A percentile compares a stretch with the other conserved stretches of the same genome.
Conservation (phyloP, 2,329 filamentous ascomycete genomes). For the Ceratocystis ficicola region DNA sequence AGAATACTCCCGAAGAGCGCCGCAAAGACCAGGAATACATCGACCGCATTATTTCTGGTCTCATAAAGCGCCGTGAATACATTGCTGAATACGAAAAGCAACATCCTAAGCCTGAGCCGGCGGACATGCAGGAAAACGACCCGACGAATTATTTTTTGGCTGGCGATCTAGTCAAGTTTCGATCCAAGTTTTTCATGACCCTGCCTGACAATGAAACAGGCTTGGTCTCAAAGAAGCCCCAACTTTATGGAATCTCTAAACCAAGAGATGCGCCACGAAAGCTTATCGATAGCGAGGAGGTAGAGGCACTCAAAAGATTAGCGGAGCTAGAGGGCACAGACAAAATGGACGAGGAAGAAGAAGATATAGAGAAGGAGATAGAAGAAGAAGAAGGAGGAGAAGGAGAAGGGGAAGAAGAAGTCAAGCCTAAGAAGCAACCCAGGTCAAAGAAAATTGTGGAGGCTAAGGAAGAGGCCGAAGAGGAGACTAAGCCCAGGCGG, state of each 20-base stretch:
- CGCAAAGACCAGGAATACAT: constrained; percentile 11
- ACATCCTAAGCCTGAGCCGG: background rate
- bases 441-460: background rate
- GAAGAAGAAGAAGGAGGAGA: background rate
- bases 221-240: background rate
- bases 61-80: background rate
- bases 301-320: background rate
- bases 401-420: background rate
- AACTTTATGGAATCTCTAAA: constrained; percentile 13
- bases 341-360: background rate
- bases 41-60: constrained; percentile 7
- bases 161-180: constrained; percentile 7
- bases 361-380: background rate
- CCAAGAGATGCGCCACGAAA: background rate
- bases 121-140: background rate
- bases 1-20: constrained; percentile 4
- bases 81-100: constrained; percentile 6
- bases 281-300: background rate
- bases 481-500: background rate
- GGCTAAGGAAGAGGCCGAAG: background rate
- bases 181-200: constrained; percentile 13
- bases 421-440: background rate
- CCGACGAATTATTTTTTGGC: constrained; percentile 15
- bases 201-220: constrained; percentile 20
- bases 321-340: background rate